Base-by-base conservation (phyloP, 148 eudicot genomes). In the Silene uniflora region DNA sequence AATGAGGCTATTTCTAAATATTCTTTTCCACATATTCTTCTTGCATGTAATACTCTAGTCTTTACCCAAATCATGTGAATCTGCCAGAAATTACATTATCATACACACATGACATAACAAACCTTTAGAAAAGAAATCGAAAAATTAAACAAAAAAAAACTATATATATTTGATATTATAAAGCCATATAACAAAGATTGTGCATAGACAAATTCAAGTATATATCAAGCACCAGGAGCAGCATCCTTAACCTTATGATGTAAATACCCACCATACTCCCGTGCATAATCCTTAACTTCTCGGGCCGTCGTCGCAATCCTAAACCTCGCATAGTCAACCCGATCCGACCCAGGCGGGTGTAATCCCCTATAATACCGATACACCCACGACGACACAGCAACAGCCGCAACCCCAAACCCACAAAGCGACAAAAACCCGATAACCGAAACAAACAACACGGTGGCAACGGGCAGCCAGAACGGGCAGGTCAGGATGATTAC, bases 281-380 rank as follows among this genome's bases (percentile, higher is more conserved):
- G 82, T 1, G 98, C 98, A 52, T 93, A 93, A 78, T 91, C 98
- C 86, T 90, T 93, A 65, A 93, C 90, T 49, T 93, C 97, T 29
- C 89, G 75, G 3, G 98, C 98, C 25, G 98, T 92, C 29, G 80
- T 83, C 1, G 70, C 92, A 21, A 94, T 79, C 82, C 89, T 82
- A 75, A 73, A 87, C 78, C 98, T 42, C 0, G 98, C 96, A 35
- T 90, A 91, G 55, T 94, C 98, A 13, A 94, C 76, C 83, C 87
- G 76, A 70, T 89, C 98, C 71, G 98, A 90, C 14, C 97, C 97
- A 16, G 82, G 84, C 73, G 98, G 98, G 55, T 89, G 97, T 1
- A 82, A 62, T 16, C 98, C 98, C 6, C 84, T 72, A 27, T 80
- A 89, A 77, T 95, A 95, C 62, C 86, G 80, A 59, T 95, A 95